Evolutionary conservation across 352 stramenopile genomes (phyloP), one percentile per base, ranked within the genome.

Genomic region (Phytophthora constricta): DNA sequence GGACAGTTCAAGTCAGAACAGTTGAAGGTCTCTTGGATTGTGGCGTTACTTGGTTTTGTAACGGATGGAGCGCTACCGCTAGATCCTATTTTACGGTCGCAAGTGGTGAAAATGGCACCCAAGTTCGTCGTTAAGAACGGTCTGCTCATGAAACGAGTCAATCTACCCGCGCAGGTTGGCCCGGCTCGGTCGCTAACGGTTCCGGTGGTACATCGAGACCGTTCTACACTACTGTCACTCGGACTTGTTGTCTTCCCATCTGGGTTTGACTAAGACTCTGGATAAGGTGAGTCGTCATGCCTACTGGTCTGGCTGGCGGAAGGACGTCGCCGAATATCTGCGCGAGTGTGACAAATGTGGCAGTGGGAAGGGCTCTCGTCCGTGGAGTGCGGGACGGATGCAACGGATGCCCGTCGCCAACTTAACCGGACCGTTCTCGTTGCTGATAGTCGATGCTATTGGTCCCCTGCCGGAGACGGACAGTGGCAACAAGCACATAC

Each of bases 221-320:
- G 61, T 63, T 4, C 37, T 68, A 11, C 43, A 62, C 22, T 59
- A 41, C 43, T 68, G 51, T 31, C 60, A 68, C 14, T 11, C 16
- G 0, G 61, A 62, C 16, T 7, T 59, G 1, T 13, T 69, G 17
- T 57, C 53, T 5, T 34, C 46, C 0, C 53, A 63, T 20, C 33
- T 49, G 45, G 52, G 61, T 3, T 2, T 57, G 2, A 62, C 34
- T 0, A 58, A 68, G 37, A 63, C 53, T 0, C 3, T 47, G 3
- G 61, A 69, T 23, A 52, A 52, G 46, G 46, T 52, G 7, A 10
- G 25, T 10, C 20, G 46, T 17, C 46, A 52, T 28, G 23, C 46
- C 1, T 48, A 39, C 14, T 57, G 57, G 27, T 22, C 27, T 1
- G 27, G 25, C 1, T 66, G 39, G 58, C 28, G 28, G 33, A 52